A percentile compares a stretch with the other conserved stretches of the same genome.
phyloP scores from a whole-genome alignment of 768 basidiomycete genomes.

The Kwoniella dejecticola region DNA sequence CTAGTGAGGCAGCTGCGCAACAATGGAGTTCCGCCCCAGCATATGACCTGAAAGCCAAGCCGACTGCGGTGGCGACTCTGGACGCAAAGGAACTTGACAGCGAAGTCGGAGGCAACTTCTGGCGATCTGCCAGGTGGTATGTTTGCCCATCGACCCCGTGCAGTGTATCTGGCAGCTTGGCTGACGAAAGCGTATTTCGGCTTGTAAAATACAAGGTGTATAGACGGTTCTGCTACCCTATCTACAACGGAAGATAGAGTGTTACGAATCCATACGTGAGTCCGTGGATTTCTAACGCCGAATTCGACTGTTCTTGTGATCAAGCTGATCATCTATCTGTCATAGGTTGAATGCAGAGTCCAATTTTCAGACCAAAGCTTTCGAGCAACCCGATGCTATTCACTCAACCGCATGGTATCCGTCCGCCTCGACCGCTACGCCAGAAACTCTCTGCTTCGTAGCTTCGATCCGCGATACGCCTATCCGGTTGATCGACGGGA shows the following conservation, averaged over 20 bases:
- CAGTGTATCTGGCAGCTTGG: too few species aligned
- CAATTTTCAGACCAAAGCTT: slow-evolving; percentile 29
- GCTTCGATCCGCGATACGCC: slow-evolving; percentile 82
- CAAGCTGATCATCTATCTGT: too few species aligned
- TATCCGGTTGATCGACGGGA: slow-evolving; percentile 78
- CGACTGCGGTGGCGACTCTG: neutral
- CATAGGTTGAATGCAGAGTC: slow-evolving; percentile 17
- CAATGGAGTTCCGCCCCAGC: slow-evolving; percentile 26
- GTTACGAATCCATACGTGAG: slow-evolving; percentile 64
- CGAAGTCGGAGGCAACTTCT: slow-evolving; percentile 59
- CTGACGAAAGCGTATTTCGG: too few species aligned
- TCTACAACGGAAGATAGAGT: slow-evolving; percentile 71
- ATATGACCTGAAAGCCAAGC: slow-evolving; percentile 17
- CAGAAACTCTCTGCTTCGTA: slow-evolving; percentile 76
- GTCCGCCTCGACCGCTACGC: slow-evolving; percentile 63
- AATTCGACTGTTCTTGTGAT: neutral
- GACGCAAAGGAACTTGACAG: slow-evolving; percentile 8
- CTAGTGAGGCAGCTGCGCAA: neutral
- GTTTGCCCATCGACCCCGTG: neutral
- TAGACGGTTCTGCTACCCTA: slow-evolving; percentile 71
- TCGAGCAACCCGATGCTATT: slow-evolving; percentile 69
- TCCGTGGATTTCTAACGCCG: neutral
- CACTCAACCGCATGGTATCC: slow-evolving; percentile 87
- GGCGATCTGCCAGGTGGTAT: slow-evolving; percentile 64
- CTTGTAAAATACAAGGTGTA: slow-evolving; percentile 72